phyloP scores from a whole-genome alignment of 805 yeast genomes.

The Candida silvicultrix region DNA sequence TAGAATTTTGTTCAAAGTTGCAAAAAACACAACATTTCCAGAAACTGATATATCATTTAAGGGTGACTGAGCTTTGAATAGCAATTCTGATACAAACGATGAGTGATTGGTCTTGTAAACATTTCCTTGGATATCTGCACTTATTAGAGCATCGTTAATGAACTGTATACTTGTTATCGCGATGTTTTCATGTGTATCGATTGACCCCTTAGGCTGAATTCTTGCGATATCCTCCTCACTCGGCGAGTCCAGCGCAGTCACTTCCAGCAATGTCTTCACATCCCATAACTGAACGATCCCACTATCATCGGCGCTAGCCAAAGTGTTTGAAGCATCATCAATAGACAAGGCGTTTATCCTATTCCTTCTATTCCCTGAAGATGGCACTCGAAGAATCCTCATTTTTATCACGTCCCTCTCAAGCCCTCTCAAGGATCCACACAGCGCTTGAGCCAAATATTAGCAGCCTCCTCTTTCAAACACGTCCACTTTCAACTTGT shows the following conservation, averaged over 20 bases:
- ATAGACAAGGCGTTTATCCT: constrained; percentile 9
- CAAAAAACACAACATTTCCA: constrained; percentile 10
- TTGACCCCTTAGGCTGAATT: constrained; percentile 1
- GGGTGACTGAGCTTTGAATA: constrained; percentile 7
- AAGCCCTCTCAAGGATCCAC: no score
- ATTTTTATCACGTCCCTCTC: constrained; percentile 2
- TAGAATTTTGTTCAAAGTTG: constrained; percentile 10
- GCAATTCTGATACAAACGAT: background rate
- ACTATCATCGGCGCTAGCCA: constrained; percentile 9
- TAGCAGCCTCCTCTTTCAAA: no score
- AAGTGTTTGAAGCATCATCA: background rate
- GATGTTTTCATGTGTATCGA: constrained; percentile 3
- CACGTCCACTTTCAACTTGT: no score
- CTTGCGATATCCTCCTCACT: constrained; percentile 1
- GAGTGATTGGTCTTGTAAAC: constrained; percentile 6
- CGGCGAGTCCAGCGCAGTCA: constrained; percentile 8
- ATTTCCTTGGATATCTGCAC: constrained; percentile 11
- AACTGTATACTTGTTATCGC: constrained; percentile 7
- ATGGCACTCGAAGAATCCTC: constrained; percentile 19
- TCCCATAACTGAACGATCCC: constrained; percentile 16
- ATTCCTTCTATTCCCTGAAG: background rate
- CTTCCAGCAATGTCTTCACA: constrained; percentile 3
- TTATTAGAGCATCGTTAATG: constrained; percentile 1
- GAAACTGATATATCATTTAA: constrained; percentile 13
- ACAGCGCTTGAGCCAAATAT: no score